A percentile compares a stretch with the other conserved stretches of the same genome.
Evolutionary conservation across 1,139 yeast genomes (phyloP).

Genomic region (Saccharomyces hybrid): DNA sequence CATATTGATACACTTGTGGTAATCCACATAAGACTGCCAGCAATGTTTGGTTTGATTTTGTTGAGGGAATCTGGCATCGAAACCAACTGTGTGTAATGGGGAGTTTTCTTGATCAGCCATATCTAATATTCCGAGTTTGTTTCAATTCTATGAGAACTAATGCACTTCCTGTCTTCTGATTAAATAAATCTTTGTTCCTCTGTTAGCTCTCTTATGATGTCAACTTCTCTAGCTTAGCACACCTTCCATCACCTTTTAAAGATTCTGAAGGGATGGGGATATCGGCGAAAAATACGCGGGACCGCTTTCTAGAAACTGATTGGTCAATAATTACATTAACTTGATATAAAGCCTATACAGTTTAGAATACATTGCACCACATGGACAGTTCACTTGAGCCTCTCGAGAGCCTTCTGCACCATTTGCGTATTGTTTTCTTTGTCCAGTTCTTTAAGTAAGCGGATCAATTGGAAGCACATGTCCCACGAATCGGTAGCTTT

Average conservation of each 20-base stretch:
- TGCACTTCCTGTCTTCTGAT: background rate
- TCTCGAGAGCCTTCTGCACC: conserved; percentile 22
- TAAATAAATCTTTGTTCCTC: background rate
- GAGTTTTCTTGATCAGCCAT: conserved; percentile 11
- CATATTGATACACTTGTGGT: conserved; percentile 92
- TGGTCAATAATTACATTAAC: conserved; percentile 1
- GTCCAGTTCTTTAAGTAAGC: conserved; percentile 42
- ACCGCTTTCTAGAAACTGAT: background rate
- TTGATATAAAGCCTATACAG: background rate
- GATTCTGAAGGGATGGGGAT: background rate
- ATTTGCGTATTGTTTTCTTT: conserved; percentile 23
- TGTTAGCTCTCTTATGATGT: background rate
- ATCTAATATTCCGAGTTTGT: background rate
- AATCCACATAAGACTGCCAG: conserved; percentile 95
- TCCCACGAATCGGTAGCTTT: conserved; percentile 41
- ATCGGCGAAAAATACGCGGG: background rate
- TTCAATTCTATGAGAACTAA: background rate
- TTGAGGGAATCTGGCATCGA: conserved; percentile 92
- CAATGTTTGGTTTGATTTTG: conserved; percentile 97
- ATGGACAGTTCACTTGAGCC: conserved; percentile 7
- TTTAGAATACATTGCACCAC: background rate
- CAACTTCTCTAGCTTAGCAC: background rate
- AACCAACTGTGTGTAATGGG: conserved; percentile 69
- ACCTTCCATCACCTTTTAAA: background rate
- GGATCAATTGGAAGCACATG: conserved; percentile 41